Conservation (phyloP, 2,329 filamentous ascomycete species). For the Massarina eburnea region DNA sequence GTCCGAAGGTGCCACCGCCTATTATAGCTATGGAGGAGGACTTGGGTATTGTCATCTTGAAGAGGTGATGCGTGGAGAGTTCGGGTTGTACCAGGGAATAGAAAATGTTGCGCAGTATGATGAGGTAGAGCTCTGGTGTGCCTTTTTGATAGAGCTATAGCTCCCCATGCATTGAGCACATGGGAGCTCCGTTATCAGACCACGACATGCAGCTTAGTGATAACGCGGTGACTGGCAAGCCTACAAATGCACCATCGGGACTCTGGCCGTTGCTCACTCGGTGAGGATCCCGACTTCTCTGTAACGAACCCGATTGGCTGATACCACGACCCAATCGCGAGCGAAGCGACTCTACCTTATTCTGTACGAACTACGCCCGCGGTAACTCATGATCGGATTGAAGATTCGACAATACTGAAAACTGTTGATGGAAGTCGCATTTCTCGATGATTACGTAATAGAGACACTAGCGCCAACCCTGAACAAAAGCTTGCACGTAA, state of each 20-base stretch:
- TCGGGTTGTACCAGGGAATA: not conserved
- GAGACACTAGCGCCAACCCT: too few species aligned
- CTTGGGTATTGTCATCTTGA: slow-evolving; percentile 22
- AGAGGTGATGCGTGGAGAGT: not conserved
- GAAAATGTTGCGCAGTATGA: not conserved
- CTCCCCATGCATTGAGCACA: not conserved
- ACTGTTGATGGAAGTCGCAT: too few species aligned
- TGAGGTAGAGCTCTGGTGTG: not conserved
- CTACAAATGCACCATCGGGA: not conserved
- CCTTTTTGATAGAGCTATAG: not conserved
- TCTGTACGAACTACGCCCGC: too few species aligned
- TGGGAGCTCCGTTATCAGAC: not conserved
- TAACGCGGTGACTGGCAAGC: too few species aligned
- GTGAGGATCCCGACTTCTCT: not conserved
- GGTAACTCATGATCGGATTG: too few species aligned
- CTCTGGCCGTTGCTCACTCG: not conserved
- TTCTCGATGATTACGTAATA: too few species aligned
- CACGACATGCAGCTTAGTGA: not conserved
- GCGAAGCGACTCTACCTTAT: not conserved
- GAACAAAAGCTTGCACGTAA: too few species aligned
- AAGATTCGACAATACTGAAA: too few species aligned
- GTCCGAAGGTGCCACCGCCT: slow-evolving; percentile 34
- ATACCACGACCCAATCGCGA: not conserved
- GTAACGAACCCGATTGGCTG: not conserved
- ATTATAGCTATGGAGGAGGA: slow-evolving; percentile 28